Evolutionary conservation across 2,329 filamentous ascomycete species (phyloP), one percentile per base, ranked within the genome.

Genomic region (Ophidiomyces ophidiicola): DNA sequence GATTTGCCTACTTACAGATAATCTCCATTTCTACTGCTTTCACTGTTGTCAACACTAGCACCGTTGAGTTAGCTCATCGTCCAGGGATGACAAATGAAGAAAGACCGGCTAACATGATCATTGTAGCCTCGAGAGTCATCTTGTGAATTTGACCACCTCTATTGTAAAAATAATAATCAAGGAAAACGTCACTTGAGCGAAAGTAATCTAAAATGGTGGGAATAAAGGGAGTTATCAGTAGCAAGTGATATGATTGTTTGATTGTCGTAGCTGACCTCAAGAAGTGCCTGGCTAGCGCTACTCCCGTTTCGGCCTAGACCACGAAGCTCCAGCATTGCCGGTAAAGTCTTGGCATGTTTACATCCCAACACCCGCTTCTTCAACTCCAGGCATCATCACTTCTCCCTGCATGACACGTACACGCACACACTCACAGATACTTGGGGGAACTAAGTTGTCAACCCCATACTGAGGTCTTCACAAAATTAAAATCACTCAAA

Each of bases 41-140:
- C 90, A 70, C 87, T 94, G 73, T 96, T 98, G 74, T 98, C 90
- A 57, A 96, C 85, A 62, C 76, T 79, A 52, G 44, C 43, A 14
- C 20, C 40, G 48, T 37, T 41, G 37, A 26, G 49, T 55, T 47
- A 53, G 52, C 40, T 42, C 37, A n/a, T 44, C 31, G 18, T 41
- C 19, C 26, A 23, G 23, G 18, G 17, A 33, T 35, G 28, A 23
- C 26, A 18, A 10, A 18, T 19, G n/a, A n/a, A 36, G 21, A 17
- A 26, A 26, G 8, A 26, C 21, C 19, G 46, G 59, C 62, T 42
- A 47, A 66, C 73, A 96, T 80, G 64, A 98, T 84, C 87, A 98
- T 96, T 48, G 93, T 92, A 69, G 90, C 92, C 78, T 98, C 90
- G 66, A 98, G 80, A 67, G 80, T 83, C 90, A 98, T 98, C 58